Percentiles rank a stretch among this genome's conserved stretches.
These are phyloP conservation scores for Candida palmyrensis DNA, from an alignment of 805 yeast species.

Conservation along the genomic window DNA sequence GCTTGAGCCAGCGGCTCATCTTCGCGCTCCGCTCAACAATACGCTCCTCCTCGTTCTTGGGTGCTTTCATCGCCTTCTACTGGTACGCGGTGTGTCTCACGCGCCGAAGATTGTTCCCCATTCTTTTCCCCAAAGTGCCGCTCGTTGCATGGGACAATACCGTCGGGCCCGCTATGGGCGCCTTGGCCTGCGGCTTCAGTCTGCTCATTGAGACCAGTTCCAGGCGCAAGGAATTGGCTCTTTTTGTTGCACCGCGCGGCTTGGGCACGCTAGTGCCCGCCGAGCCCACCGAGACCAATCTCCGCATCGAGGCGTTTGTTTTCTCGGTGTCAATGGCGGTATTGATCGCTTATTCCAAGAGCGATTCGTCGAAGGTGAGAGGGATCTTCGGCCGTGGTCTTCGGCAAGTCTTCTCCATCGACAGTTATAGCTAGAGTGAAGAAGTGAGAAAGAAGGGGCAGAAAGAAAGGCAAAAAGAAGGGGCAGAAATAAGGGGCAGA, in stretches of 20 bases:
- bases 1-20: conserved; percentile 11
- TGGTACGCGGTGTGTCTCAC: conserved; percentile 47
- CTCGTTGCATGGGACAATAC: conserved; percentile 32
- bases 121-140: conserved; percentile 31
- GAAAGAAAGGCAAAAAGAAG: too few species aligned
- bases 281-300: conserved; percentile 7
- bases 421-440: not conserved
- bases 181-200: conserved; percentile 38
- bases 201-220: conserved; percentile 31
- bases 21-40: conserved; percentile 22
- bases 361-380: conserved; percentile 15
- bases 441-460: too few species aligned
- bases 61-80: conserved; percentile 33
- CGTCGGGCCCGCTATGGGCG: conserved; percentile 36
- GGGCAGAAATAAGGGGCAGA: too few species aligned
- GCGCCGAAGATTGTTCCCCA: conserved; percentile 35
- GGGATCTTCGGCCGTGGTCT: conserved; percentile 23
- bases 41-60: conserved; percentile 41
- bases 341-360: conserved; percentile 18
- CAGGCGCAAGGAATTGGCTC: conserved; percentile 36
- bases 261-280: conserved; percentile 16
- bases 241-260: conserved; percentile 30
- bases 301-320: conserved; percentile 12
- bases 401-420: conserved; percentile 5
- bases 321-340: conserved; percentile 21